Evolutionary conservation across 78 protist species (phyloP).

Genomic region (Planoprotostelium fungivorum): DNA sequence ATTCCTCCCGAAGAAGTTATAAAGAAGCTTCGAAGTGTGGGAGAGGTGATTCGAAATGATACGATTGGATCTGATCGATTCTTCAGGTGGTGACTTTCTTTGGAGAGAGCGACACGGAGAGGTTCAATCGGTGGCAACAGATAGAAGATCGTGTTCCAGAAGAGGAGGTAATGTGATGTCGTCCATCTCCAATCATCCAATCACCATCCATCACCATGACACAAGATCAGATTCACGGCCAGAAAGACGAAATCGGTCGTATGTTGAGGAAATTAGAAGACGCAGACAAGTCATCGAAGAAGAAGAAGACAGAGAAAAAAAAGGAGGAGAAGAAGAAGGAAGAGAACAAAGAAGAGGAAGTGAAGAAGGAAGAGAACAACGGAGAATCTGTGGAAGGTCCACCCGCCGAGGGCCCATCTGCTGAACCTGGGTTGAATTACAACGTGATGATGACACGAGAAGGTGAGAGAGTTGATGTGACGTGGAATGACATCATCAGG

Average conservation of each 20-base stretch:
- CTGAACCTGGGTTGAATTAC: not conserved
- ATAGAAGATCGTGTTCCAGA: not conserved
- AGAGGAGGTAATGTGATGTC: not conserved
- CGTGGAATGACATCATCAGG: not conserved
- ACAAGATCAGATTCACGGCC: too few species aligned
- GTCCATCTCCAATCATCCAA: not conserved
- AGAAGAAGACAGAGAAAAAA: not conserved
- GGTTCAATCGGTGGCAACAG: not conserved
- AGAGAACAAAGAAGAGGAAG: constrained; percentile 1
- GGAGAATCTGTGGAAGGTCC: not conserved
- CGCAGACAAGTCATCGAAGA: not conserved
- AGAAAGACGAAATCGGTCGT: too few species aligned
- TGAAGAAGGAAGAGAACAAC: constrained; percentile 7
- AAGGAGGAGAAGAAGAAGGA: not conserved
- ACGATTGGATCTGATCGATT: not conserved
- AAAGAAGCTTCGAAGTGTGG: not conserved
- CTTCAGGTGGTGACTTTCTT: not conserved
- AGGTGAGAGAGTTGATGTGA: constrained; percentile 25
- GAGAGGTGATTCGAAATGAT: not conserved
- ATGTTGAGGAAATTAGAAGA: not conserved
- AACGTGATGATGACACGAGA: constrained; percentile 25
- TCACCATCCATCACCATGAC: not conserved
- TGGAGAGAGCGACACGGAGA: not conserved
- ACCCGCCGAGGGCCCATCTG: not conserved
- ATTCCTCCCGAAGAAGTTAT: not conserved